phyloP scores from a whole-genome alignment of 2,329 filamentous ascomycete species.

The Aureobasidium musti region DNA sequence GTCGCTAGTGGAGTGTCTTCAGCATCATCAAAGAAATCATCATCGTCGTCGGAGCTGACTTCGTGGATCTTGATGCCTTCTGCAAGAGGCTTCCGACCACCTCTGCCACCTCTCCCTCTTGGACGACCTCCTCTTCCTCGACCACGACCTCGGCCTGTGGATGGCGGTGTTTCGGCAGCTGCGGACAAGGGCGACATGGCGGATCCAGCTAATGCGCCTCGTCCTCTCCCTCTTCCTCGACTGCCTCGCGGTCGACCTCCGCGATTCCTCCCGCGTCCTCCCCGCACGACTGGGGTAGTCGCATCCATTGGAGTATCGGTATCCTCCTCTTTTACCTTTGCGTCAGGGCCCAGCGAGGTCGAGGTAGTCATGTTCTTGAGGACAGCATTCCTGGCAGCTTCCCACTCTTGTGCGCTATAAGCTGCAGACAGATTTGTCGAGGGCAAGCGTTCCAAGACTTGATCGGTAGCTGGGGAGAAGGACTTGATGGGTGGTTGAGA shows the following conservation, averaged over 20 bases:
- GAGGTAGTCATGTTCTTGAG: constrained; percentile 48
- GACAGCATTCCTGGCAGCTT: constrained; percentile 51
- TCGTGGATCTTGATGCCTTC: constrained; percentile 38
- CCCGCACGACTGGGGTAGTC: constrained; percentile 22
- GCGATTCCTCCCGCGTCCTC: constrained; percentile 33
- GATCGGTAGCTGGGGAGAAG: constrained; percentile 44
- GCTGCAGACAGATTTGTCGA: constrained; percentile 36
- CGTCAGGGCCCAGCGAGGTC: neutral
- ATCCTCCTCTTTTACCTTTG: constrained; percentile 4
- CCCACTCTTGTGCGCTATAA: constrained; percentile 45
- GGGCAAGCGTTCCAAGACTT: constrained; percentile 45
- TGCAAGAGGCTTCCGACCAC: constrained; percentile 32
- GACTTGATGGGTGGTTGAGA: neutral
- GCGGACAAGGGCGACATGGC: constrained; percentile 31
- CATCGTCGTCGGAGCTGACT: constrained; percentile 36
- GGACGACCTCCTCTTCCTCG: constrained; percentile 36
- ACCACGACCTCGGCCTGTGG: constrained; percentile 45
- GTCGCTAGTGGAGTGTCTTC: constrained; percentile 57
- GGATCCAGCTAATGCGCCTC: constrained; percentile 33
- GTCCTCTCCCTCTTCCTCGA: constrained; percentile 31
- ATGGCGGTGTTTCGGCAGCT: constrained; percentile 34
- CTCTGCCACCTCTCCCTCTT: constrained; percentile 34
- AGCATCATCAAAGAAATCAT: constrained; percentile 42
- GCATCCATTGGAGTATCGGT: neutral
- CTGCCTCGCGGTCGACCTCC: constrained; percentile 30